Base-by-base conservation (phyloP, 805 yeast species). In the Saccharomycopsis selenospora region DNA sequence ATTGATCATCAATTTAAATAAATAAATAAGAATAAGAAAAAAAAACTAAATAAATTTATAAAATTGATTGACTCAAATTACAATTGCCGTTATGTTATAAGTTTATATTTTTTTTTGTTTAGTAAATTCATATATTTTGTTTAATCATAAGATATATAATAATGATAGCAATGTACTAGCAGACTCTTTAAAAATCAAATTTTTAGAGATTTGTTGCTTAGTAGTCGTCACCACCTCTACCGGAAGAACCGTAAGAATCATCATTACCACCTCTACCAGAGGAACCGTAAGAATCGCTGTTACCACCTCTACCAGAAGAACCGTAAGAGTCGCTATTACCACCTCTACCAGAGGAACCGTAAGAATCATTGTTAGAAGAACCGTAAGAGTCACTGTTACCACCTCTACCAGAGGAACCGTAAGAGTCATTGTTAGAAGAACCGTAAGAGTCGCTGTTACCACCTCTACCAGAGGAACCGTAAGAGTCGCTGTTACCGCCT, bases 371-470 rank as follows among this genome's bases (percentile, higher is more conserved):
- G 49, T 55, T 53, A 10, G 44, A 48, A 17, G 57, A 49, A 26
- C 67, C 69, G 50, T 64, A 65, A 29, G 61, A 52, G 40, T 59
- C 56, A 50, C 58, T 50, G 52, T 54, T 48, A 36, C 55, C 22
- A 11, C 40, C 27, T 27, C 48, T 47, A 24, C 54, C 50, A 25
- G 53, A 52, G 23, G 55, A 48, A 7, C 63, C 63, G 45, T 60
- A 59, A 36, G 59, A 54, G 38, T 56, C 53, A 28, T 52, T 44
- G 46, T 53, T 52, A 30, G 59, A 41, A 27, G 58, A 55, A 10
- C 59, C 61, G 41, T 53, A 57, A 11, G 58, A 52, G 44, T 57
- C 56, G n/a, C n/a, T n/a, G 38, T 33, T 33, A 41, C 60, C 54
- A 47, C 53, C 56, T 50, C 48, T 51, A 44, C 46, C 48, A n/a